Evolutionary conservation across 768 basidiomycete species (phyloP).

Genomic region (Kwoniella pini): DNA sequence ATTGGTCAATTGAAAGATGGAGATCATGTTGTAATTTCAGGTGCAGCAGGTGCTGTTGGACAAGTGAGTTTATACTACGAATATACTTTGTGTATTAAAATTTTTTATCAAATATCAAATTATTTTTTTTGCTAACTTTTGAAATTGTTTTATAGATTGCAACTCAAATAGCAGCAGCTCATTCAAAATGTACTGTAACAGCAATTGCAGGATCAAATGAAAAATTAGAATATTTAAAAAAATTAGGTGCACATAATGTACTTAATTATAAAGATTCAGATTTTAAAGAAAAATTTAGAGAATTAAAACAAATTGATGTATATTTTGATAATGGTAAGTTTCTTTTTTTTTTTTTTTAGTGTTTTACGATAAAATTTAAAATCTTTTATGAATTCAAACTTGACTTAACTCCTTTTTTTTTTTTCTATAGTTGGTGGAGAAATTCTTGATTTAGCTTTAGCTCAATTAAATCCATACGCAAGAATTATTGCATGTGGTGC

Average conservation of each 20-base stretch:
- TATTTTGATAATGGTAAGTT: slow-evolving; percentile 54
- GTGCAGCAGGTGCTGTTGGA: slow-evolving; percentile 81
- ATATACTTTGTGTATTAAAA: too few relatives aligned
- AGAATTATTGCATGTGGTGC: slow-evolving; percentile 82
- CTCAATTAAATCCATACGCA: slow-evolving; percentile 72
- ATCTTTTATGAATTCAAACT: background rate
- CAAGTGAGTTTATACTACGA: slow-evolving; percentile 46
- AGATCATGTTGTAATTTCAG: slow-evolving; percentile 76
- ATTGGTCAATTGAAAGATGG: slow-evolving; percentile 77
- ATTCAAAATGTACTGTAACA: slow-evolving; percentile 64
- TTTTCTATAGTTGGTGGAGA: slow-evolving; percentile 64
- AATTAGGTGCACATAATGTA: slow-evolving; percentile 77
- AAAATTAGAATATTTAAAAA: slow-evolving; percentile 82
- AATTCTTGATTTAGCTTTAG: slow-evolving; percentile 75
- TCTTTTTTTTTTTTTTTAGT: background rate
- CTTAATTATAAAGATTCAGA: slow-evolving; percentile 82
- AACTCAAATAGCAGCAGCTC: slow-evolving; percentile 50
- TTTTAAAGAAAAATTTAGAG: slow-evolving; percentile 72
- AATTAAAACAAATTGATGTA: slow-evolving; percentile 59
- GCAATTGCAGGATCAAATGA: slow-evolving; percentile 82
- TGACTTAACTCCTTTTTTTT: background rate
- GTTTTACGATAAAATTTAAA: background rate
- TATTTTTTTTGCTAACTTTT: too few relatives aligned
- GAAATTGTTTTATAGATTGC: slow-evolving; percentile 43
- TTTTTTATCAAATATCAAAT: too few relatives aligned